Percentiles rank a stretch among this genome's conserved stretches.
Evolutionary conservation across 2,329 filamentous ascomycete genomes (phyloP).

Genomic region (Aspergillus spinulosporus): DNA sequence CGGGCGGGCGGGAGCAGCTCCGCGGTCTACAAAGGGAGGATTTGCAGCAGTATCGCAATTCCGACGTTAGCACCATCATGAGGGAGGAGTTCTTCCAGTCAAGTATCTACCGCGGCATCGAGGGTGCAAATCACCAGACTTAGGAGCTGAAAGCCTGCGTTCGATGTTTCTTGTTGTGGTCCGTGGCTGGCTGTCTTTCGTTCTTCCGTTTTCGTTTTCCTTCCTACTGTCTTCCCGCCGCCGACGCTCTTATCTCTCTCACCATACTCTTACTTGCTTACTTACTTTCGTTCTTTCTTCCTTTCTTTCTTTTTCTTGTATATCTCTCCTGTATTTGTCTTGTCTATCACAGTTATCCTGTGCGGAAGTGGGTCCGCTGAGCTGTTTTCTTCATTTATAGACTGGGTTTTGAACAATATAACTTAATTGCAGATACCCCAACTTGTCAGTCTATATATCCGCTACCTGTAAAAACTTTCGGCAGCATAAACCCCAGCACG

Average conservation of each 20-base stretch:
- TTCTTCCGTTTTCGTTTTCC: too few relatives aligned
- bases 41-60: conserved; percentile 38
- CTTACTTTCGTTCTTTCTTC: background rate
- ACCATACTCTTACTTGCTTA: too few relatives aligned
- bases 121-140: conserved; percentile 5
- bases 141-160: too few relatives aligned
- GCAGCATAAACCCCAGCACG: too few relatives aligned
- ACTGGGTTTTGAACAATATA: background rate
- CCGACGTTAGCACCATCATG: conserved; percentile 39
- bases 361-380: background rate
- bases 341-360: background rate
- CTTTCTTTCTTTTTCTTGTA: background rate
- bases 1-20: conserved; percentile 32
- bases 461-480: too few relatives aligned
- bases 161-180: too few relatives aligned
- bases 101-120: conserved; percentile 22
- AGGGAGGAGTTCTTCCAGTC: conserved; percentile 37
- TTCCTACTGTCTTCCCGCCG: too few relatives aligned
- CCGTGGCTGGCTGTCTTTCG: too few relatives aligned
- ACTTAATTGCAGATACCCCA: background rate
- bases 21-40: conserved; percentile 39
- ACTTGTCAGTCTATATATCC: too few relatives aligned
- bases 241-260: too few relatives aligned
- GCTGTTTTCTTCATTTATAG: background rate
- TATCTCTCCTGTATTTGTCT: background rate